Evolutionary conservation across 2,329 filamentous ascomycete genomes (phyloP), one percentile per base, ranked within the genome.

Genomic region (Parastagonospora nodorum): DNA sequence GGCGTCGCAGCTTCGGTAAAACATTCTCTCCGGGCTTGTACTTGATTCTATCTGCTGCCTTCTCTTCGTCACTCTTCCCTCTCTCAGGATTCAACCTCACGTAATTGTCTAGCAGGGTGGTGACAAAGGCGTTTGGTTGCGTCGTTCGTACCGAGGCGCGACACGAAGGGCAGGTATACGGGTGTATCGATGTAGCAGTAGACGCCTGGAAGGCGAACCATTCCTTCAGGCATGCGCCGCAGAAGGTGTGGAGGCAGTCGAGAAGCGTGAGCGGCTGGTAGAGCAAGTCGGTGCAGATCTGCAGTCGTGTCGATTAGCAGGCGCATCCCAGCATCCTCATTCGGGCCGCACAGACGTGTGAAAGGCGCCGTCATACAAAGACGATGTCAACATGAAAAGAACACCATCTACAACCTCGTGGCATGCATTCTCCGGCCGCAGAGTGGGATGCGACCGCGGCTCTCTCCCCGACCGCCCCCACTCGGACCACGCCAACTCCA

Each of bases 281-380:
- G 57, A 96, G 86, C 59, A 96, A 84, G 74, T 97, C 94, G 64
- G 93, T 96, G 80, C 94, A 99, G 68, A 99, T 99, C 92, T 97
- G 62, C 15, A 33, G 39, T 42, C 45, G 42, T 43, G 42, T 24
- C 7, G 30, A 45, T 68, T 61, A 69, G 68, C 58, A 62, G 49
- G 48, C 43, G 40, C 51, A 57, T 58, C 52, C 52, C 48, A 41
- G 51, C 30, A 12, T 24, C 19, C 5, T 24, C 19, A 24, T 24
- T 24, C 19, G 19, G 19, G 19, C 19, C 19, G 19, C 19, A 5
- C 19, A 24, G 3, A 5, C 5, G 19, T 24, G 19, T 24, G 19
- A 24, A 24, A 24, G 19, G 19, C 5, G 19, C 19, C 19, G 5
- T 24, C 19, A 24, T 24, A 24, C 5, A 24, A 5, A 24, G 19